Percentiles rank a stretch among this genome's conserved stretches.
These are phyloP conservation scores for Ambrosia artemisiifolia DNA, from an alignment of 129 eudicot genomes.

Conservation along the genomic window DNA sequence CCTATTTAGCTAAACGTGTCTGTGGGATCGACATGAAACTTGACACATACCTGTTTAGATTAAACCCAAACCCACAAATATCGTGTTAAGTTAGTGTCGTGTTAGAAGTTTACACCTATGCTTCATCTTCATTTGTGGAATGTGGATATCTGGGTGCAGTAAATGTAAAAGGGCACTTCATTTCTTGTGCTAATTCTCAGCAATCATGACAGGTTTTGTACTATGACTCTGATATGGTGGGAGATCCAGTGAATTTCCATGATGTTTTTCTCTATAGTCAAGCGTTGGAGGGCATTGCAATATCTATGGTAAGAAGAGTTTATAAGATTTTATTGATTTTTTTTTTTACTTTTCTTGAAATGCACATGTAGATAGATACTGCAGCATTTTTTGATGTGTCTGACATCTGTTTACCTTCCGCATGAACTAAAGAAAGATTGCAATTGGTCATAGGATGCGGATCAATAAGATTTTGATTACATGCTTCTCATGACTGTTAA, in stretches of 20 bases:
- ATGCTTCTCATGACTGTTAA: background rate
- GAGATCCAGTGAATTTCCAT: conserved; percentile 78
- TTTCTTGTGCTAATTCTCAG: conserved; percentile 16
- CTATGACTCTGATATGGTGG: conserved; percentile 79
- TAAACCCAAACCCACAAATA: no score
- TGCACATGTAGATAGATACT: background rate
- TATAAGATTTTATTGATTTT: background rate
- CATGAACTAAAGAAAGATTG: background rate
- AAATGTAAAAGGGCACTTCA: background rate
- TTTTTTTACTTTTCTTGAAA: background rate
- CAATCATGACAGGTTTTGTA: conserved; percentile 54
- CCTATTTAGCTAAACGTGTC: no score
- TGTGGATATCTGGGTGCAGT: background rate
- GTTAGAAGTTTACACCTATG: background rate
- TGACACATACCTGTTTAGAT: no score
- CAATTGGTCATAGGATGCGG: background rate
- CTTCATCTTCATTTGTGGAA: background rate
- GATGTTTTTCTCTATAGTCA: conserved; percentile 89
- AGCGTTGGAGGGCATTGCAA: conserved; percentile 90
- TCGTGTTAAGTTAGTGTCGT: no score
- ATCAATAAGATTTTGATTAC: background rate
- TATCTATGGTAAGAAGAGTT: conserved; percentile 57
- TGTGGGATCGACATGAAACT: no score
- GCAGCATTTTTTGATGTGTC: background rate
- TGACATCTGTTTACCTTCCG: background rate